Evolutionary conservation across 2,329 filamentous ascomycete genomes (phyloP), one percentile per base, ranked within the genome.

Genomic region (Mycosphaerelloides madeirae): DNA sequence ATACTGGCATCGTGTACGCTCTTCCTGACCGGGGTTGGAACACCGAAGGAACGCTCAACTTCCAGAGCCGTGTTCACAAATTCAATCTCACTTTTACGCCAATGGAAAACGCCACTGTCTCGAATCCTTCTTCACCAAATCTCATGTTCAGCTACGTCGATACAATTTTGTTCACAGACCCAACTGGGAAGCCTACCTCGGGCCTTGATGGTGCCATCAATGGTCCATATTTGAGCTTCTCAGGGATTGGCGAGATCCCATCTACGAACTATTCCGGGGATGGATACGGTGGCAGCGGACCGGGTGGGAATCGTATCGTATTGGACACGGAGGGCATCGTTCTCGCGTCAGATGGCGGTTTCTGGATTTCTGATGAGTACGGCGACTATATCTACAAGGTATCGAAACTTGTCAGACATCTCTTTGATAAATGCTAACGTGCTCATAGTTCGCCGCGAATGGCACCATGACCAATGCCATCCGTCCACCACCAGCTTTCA

Each of bases 321-420:
- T 58, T 87, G 2, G 84, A 88, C 57, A 67, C 77, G 0, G 84
- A 88, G 66, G 84, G 83, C 1, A 66, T 88, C 0, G 77, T 79
- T 1, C 69, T 87, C 6, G 75, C 74, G 38, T 53, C 66, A 0
- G 76, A 84, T 43, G 79, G 77, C 11, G 70, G 72, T 0, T 86
- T 85, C 65, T 87, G 81, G 81, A 69, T 86, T 9, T 42, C 39
- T 6, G 84, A 87, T 58, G 84, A 87, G 65, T 84, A 85, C 58
- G 83, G 82, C 0, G 81, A 81, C 0, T 45, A 45, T 22, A 39
- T 46, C 37, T 39, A 44, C 28, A 40, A 53, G 22, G 22, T 9
- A 25, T 25, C n/a, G n/a, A n/a, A n/a, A 9, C 9, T 28, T 86
- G 22, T 25, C 22, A 25, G 6, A 5, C 5, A 6, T 25, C 22